Evolutionary conservation across 495 filamentous ascomycete genomes (phyloP), one percentile per base, ranked within the genome.

Genomic region (Massariosphaeria phaeospora): DNA sequence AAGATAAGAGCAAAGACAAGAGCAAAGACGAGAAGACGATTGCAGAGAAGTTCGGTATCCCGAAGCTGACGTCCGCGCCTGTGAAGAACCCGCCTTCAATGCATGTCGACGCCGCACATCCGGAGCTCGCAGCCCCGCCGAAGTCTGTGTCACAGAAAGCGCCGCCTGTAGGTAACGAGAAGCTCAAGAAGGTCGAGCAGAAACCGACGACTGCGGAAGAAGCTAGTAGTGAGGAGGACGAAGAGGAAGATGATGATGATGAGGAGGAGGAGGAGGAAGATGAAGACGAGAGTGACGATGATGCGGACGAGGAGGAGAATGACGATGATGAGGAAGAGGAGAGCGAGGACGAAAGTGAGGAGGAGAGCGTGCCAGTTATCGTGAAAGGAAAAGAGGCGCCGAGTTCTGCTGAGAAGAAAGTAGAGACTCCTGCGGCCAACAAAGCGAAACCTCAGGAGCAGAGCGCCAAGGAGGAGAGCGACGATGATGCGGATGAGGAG

Each of bases 221-320:
- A 12, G 48, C 42, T 27, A 62, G 58, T 42, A 47, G 47, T 17
- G 53, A 67, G 42, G 57, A 57, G 13, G 42, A 67, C 17, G 61
- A 67, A 13, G 53, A 67, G 42, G 57, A 57, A n/a, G 42, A 67
- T 17, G 61, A 67, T 18, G 50, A 57, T 34, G 67, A 60, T 41
- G 65, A 63, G 31, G 44, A 60, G 20, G 55, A 59, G 15, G 49
- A 46, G 30, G 44, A 46, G n/a, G 46, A 42, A 3, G 31, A 23
- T 3, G 26, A 55, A 18, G 38, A 41, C 12, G 40, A 46, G 3
- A 20, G 45, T 2, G 46, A 50, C 13, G 43, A 43, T 7, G 17
- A 34, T 12, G 34, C 35, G 17, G 55, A 59, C 20, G 34, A 51
- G 13, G 38, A 43, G 8, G 48, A 27, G 17, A 30, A 39, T 21